These are phyloP conservation scores for Henckelia pumila DNA, from an alignment of 257 asterid genomes.

Conservation along the genomic window DNA sequence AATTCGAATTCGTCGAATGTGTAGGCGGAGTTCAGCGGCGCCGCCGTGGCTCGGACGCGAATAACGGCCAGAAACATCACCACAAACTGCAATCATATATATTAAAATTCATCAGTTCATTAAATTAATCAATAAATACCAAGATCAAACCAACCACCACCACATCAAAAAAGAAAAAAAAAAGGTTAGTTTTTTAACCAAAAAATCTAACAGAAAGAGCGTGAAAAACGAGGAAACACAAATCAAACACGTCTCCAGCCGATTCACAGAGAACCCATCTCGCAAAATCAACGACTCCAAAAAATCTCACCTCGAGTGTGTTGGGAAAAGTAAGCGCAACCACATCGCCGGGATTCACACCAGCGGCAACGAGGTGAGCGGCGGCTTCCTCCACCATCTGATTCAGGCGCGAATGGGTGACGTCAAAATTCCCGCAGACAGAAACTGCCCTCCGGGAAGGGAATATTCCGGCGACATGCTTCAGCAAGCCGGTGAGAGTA, in stretches of 20 bases:
- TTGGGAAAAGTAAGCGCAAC: constrained; percentile 94
- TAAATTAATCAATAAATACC: background rate
- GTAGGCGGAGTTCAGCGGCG: constrained; percentile 96
- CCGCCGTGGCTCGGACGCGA: constrained; percentile 89
- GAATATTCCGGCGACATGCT: constrained; percentile 54
- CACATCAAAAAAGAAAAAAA: too few species aligned
- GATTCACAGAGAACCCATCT: background rate
- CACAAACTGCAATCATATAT: constrained; percentile 54
- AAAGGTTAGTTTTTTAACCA: background rate
- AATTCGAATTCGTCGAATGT: constrained; percentile 92
- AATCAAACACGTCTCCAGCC: background rate
- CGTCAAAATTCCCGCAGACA: constrained; percentile 64
- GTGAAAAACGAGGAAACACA: background rate
- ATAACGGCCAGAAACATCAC: constrained; percentile 78
- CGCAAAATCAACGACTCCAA: background rate
- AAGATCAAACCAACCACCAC: background rate
- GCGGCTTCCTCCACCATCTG: constrained; percentile 68
- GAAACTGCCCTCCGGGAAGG: constrained; percentile 66
- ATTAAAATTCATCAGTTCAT: background rate
- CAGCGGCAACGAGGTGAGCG: constrained; percentile 67
- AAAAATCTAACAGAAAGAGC: background rate
- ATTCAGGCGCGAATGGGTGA: constrained; percentile 56
- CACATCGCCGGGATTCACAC: constrained; percentile 72
- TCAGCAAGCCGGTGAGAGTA: constrained; percentile 66
- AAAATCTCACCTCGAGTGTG: constrained; percentile 67